Percentiles rank a stretch among this genome's conserved stretches.
These are phyloP conservation scores for Aspergillus puulaauensis DNA, from an alignment of 2,329 filamentous ascomycete species.

Conservation along the genomic window DNA sequence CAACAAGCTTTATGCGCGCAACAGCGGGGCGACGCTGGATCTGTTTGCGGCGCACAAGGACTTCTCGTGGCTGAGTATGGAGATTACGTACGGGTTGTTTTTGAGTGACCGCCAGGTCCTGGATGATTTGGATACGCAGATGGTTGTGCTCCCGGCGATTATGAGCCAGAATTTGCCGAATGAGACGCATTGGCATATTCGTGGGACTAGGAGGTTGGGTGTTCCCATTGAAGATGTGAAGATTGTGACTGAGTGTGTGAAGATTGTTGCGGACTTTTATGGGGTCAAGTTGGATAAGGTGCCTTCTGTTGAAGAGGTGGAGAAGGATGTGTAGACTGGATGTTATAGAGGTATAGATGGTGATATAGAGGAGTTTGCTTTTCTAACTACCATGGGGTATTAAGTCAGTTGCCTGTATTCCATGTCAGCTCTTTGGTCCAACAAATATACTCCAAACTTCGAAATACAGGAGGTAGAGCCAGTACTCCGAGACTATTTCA, in stretches of 20 bases:
- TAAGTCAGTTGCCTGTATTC: no score
- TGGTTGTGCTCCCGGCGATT: conserved; percentile 45
- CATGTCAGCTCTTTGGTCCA: no score
- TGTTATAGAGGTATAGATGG: background rate
- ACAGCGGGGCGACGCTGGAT: conserved; percentile 38
- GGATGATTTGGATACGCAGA: conserved; percentile 44
- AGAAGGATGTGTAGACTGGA: conserved; percentile 27
- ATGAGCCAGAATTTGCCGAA: conserved; percentile 45
- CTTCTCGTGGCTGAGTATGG: conserved; percentile 73
- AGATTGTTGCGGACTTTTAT: conserved; percentile 30
- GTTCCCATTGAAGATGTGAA: conserved; percentile 42
- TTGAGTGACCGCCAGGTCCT: conserved; percentile 44
- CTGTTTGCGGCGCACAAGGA: conserved; percentile 34
- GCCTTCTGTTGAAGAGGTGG: conserved; percentile 32
- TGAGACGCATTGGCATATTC: conserved; percentile 48
- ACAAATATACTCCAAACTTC: no score
- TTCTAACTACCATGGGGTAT: no score
- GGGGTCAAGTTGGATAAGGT: conserved; percentile 29
- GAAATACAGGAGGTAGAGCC: no score
- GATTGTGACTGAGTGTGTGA: conserved; percentile 32
- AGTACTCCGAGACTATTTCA: no score
- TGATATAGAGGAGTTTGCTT: background rate
- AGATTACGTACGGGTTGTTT: conserved; percentile 65
- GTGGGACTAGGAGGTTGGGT: conserved; percentile 43
- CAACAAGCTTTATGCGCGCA: conserved; percentile 55